Evolutionary conservation across 345 rosid genomes (phyloP).

Genomic region (Camelina neglecta): DNA sequence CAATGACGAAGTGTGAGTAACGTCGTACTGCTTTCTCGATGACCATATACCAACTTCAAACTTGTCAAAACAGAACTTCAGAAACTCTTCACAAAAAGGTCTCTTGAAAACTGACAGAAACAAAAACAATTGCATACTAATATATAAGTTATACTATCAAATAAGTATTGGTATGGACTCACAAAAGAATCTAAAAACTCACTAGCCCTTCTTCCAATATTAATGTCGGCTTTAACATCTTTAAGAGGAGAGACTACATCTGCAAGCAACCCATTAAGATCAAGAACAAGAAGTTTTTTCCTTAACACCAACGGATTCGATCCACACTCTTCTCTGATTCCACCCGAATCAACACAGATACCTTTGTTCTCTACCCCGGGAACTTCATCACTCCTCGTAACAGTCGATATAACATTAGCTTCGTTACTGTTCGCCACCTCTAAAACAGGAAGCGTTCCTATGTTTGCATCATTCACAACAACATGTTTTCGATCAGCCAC

Average conservation of each 20-base stretch:
- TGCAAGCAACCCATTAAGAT: conserved; percentile 87
- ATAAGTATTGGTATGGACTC: background rate
- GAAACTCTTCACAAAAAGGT: conserved; percentile 57
- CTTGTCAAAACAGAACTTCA: conserved; percentile 63
- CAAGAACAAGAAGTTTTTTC: conserved; percentile 79
- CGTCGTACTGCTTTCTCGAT: conserved; percentile 43
- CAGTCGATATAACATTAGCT: too few relatives aligned
- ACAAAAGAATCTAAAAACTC: conserved; percentile 33
- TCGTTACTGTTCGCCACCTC: background rate
- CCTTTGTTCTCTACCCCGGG: background rate
- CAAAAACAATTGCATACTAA: conserved; percentile 1
- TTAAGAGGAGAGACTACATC: conserved; percentile 54
- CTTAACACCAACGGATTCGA: conserved; percentile 1
- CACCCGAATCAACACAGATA: conserved; percentile 8
- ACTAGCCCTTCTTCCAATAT: conserved; percentile 64
- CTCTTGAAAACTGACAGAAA: conserved; percentile 55
- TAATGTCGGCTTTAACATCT: conserved; percentile 49
- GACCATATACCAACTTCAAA: conserved; percentile 73
- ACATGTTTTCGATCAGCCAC: conserved; percentile 2
- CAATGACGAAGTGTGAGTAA: background rate
- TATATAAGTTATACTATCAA: background rate
- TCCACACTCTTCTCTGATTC: background rate
- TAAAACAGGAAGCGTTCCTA: background rate
- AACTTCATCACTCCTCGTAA: background rate
- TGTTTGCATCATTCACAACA: conserved; percentile 6